These are phyloP conservation scores for Edaphochlamys debaryana DNA, from an alignment of 139 green algal genomes.

Conservation along the genomic window DNA sequence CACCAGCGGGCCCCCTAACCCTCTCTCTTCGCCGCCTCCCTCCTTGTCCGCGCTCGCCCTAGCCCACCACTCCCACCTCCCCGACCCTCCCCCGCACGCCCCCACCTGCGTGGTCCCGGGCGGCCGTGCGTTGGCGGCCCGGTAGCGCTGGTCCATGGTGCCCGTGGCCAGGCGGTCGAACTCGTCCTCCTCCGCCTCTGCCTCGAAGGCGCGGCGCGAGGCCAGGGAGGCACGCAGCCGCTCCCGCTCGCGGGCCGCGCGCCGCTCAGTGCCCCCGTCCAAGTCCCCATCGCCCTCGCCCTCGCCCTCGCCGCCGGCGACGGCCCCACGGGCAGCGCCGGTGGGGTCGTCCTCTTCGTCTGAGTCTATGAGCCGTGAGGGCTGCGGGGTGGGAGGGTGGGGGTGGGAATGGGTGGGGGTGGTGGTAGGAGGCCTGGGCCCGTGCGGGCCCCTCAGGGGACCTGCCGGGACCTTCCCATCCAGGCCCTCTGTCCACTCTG, in stretches of 20 bases:
- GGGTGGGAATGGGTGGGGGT: no score
- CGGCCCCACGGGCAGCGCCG: not conserved
- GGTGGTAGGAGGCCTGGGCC: no score
- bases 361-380: slow-evolving; percentile 9
- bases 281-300: no score
- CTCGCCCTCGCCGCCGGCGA: slow-evolving; percentile 18
- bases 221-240: not conserved
- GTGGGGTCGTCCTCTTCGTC: slow-evolving; percentile 8
- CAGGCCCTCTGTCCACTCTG: no score
- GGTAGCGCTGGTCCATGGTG: not conserved
- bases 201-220: slow-evolving; percentile 43
- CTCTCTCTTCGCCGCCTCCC: no score
- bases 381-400: not conserved
- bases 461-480: no score
- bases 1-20: no score
- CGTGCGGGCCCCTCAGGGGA: no score
- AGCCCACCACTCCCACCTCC: not conserved
- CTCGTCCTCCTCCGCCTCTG: slow-evolving; percentile 48
- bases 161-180: slow-evolving; percentile 46
- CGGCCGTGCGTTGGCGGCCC: not conserved
- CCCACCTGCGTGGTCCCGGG: slow-evolving; percentile 21
- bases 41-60: not conserved
- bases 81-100: not conserved
- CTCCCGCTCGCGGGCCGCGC: not conserved
- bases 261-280: not conserved